Evolutionary conservation across 768 basidiomycete genomes (phyloP), one percentile per base, ranked within the genome.

Genomic region (Leccinum imitatum): DNA sequence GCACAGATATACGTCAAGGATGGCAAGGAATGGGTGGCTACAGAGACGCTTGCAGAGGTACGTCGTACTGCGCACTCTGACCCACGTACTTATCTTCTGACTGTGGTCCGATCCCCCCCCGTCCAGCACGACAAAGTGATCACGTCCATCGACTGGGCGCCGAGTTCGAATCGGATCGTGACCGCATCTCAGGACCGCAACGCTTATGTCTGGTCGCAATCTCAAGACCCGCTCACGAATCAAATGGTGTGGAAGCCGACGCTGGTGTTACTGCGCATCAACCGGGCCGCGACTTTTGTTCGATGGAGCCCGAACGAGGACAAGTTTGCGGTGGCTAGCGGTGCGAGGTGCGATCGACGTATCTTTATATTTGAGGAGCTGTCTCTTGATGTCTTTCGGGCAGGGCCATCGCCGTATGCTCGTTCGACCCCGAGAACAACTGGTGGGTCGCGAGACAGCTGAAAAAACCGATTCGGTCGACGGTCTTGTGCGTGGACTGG

Each of bases 141-240:
- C 77, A 98, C 96, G 3, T 95, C 94, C 58, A 97, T 99, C 73
- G 95, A 98, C 73, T 99, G 97, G 97, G 97, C 95, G 13, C 95
- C 95, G 17, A 84, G 85, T 65, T 94, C 97, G 51, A 98, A 98
- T 77, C 90, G 93, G 50, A 96, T 99, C 76, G 96, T 99, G 25
- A 98, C 97, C 13, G 93, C 94, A 67, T 96, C 95, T n/a, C 96
- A 99, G 73, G 97, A 99, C 72, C 82, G 97, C 56, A 99, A 99
- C 72, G 96, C 97, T 39, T 99, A 99, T 70, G 97, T 99, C 33
- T 99, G 97, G 97, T 89, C 93, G 57, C 87, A 90, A 71, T 84
- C 84, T 9, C 79, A 84, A 30, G 90, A 95, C 66, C 80, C 87
- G 1, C 78, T 81, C 59, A 90, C 91, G 0, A 92, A 92, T 6